A percentile compares a stretch with the other conserved stretches of the same genome.
Evolutionary conservation across 495 filamentous ascomycete species (phyloP).

Genomic region (Aspergillus taichungensis): DNA sequence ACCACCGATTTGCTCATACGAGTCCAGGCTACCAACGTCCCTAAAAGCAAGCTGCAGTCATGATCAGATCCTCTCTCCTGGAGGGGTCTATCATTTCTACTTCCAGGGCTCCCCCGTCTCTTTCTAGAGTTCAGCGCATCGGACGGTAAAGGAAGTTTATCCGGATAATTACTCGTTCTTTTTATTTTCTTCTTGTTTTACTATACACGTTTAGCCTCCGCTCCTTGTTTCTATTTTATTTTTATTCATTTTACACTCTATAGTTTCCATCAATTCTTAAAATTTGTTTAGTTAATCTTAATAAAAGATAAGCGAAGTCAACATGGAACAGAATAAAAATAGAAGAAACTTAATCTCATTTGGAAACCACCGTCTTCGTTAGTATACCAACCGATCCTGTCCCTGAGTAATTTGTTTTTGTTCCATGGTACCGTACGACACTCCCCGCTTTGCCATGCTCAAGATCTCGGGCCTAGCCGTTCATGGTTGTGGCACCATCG

Average conservation of each 20-base stretch:
- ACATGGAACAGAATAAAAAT: neutral
- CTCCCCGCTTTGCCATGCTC: conserved; percentile 20
- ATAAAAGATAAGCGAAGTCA: neutral
- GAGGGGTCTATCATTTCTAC: neutral
- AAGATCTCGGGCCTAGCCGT: conserved; percentile 23
- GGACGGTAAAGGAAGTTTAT: no score
- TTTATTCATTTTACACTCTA: neutral
- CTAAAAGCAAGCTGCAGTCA: conserved; percentile 11
- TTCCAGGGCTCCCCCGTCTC: neutral
- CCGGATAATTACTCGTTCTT: neutral
- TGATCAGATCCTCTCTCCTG: conserved; percentile 11
- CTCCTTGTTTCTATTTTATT: neutral
- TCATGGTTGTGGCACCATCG: conserved; percentile 13
- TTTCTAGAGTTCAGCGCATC: neutral
- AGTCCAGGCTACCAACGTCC: no score
- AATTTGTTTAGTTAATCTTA: neutral
- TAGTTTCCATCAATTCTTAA: no score
- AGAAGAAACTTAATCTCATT: neutral
- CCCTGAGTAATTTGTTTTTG: conserved; percentile 12
- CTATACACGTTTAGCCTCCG: neutral
- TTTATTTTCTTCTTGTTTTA: neutral
- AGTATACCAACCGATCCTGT: neutral
- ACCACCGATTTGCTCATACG: conserved; percentile 6
- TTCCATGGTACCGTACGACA: conserved; percentile 15
- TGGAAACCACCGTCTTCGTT: no score